Base-by-base conservation (phyloP, 2,329 filamentous ascomycete species). In the Rugonectria rugulosa region DNA sequence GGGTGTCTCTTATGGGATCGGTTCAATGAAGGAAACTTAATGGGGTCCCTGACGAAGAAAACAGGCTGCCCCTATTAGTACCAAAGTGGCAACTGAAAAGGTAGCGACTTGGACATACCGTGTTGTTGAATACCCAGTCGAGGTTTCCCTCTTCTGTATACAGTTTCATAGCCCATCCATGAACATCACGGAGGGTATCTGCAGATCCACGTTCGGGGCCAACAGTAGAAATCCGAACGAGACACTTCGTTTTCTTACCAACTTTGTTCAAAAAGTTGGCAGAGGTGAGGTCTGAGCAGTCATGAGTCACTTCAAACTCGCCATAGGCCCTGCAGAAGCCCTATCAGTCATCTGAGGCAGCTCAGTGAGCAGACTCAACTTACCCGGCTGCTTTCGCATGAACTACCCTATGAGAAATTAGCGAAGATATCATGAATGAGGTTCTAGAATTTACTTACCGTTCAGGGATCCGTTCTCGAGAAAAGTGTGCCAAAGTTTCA, bases 1-100 rank as follows among this genome's bases (percentile, higher is more conserved):
- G 90, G 89, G 72, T 92, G 82, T 38, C 88, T 83, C 80, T 92
- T 92, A 74, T 92, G 90, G 5, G 88, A 90, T 75, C 91, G 88
- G 61, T 91, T 91, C 72, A 91, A 87, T 66, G 87, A 77, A 21
- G 89, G 89, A 75, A 91, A 92, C 72, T 92, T 91, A 69, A 83
- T 81, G 2, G 89, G 88, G 63, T 92, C 89, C 32, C 89, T 81
- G 26, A 92, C 68, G 78, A 92, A 93, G 79, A 93, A 93, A 15
- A 91, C 81, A 2, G 89, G 89, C 1, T 62, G 4, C 7, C 9
- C 4, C 1, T 1, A 17, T 54, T 26, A 48, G 43, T n/a, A n/a
- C n/a, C 5, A 19, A 23, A 36, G 36, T 6, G 19, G 17, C 8
- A 9, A 26, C 11, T 5, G 6, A 20, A 8, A 15, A 29, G 12